These are phyloP conservation scores for Aurantiochytrium sp. DNA, from an alignment of 108 stramenopile genomes.

Conservation along the genomic window DNA sequence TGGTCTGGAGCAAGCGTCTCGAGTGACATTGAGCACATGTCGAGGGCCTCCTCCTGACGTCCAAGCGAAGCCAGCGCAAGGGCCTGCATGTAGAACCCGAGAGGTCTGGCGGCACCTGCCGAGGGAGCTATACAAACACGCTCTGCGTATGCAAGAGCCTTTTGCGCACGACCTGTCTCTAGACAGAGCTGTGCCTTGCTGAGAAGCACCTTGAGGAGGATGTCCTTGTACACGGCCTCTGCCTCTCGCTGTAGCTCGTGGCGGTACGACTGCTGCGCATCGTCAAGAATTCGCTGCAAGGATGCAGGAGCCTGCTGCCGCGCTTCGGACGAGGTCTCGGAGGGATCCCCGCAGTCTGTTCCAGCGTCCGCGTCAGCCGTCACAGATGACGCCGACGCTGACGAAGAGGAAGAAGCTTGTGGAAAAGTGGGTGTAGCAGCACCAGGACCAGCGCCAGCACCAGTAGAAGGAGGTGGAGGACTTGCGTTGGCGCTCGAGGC, in stretches of 20 bases:
- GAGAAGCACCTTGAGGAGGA: background rate
- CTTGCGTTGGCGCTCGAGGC: too few relatives aligned
- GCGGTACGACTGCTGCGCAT: background rate
- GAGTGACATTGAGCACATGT: background rate
- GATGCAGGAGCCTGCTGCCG: background rate
- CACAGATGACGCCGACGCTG: too few relatives aligned
- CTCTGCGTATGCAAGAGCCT: background rate
- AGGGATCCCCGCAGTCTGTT: too few relatives aligned
- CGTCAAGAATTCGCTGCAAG: background rate
- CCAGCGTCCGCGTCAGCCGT: too few relatives aligned
- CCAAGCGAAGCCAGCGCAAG: background rate
- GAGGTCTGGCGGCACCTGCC: background rate
- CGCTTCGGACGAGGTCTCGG: too few relatives aligned
- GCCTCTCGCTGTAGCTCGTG: background rate
- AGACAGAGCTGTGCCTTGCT: background rate
- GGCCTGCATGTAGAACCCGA: background rate
- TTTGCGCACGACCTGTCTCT: background rate
- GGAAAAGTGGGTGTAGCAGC: too few relatives aligned
- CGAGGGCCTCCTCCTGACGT: background rate
- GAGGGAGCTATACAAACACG: background rate
- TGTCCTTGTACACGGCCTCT: background rate
- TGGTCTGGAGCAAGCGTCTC: background rate
- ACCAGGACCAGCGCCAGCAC: too few relatives aligned
- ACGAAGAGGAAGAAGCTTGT: too few relatives aligned
- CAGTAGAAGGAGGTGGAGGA: too few relatives aligned